A percentile compares a stretch with the other conserved stretches of the same genome.
Evolutionary conservation across 2,329 filamentous ascomycete genomes (phyloP).

Genomic region (Ascochyta viciae-villosae): DNA sequence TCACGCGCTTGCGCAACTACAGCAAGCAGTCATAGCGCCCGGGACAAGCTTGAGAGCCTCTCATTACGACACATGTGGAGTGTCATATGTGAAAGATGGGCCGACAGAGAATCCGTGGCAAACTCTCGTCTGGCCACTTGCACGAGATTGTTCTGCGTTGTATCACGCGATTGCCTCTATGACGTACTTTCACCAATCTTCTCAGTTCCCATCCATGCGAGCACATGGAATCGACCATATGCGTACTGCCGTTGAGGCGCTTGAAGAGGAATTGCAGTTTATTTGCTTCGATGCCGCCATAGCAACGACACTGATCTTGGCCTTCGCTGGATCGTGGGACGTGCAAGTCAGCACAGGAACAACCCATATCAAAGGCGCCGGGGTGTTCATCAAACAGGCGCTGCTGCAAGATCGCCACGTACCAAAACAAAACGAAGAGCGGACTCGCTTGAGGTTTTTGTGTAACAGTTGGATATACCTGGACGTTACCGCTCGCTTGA

Average conservation of each 20-base stretch:
- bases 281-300: conserved; percentile 71
- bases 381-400: conserved; percentile 67
- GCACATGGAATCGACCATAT: conserved; percentile 73
- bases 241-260: conserved; percentile 66
- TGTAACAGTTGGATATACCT: conserved; percentile 78
- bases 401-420: conserved; percentile 56
- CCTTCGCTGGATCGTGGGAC: conserved; percentile 76
- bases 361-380: conserved; percentile 72
- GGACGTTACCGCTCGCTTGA: conserved; percentile 74
- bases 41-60: conserved; percentile 70
- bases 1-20: conserved; percentile 53
- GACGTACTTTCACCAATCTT: conserved; percentile 72
- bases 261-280: conserved; percentile 66
- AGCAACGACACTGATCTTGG: conserved; percentile 72
- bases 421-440: conserved; percentile 51
- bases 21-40: conserved; percentile 59
- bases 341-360: conserved; percentile 72
- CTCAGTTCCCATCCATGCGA: conserved; percentile 63
- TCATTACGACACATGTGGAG: conserved; percentile 71
- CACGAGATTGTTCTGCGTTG: conserved; percentile 68
- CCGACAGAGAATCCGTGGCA: conserved; percentile 75
- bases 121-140: conserved; percentile 73
- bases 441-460: conserved; percentile 67
- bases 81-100: conserved; percentile 74
- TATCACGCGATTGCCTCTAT: conserved; percentile 73